A percentile compares a stretch with the other conserved stretches of the same genome.
Conservation (phyloP, 106 monocot species). For the Allium sativum region DNA sequence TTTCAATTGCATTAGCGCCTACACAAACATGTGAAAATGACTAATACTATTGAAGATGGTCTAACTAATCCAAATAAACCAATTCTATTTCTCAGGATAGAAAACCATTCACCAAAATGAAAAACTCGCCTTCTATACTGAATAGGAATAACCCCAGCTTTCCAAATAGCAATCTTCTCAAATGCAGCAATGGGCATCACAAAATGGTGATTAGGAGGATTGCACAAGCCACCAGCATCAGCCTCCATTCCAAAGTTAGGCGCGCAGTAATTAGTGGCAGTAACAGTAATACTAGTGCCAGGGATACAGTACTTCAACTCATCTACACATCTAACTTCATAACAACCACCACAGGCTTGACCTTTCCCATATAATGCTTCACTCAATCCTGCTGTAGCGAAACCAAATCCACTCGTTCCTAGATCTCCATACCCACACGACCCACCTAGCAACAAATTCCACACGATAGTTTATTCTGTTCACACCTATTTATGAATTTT, state of each 20-base stretch:
- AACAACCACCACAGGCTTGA: slow-evolving; percentile 78
- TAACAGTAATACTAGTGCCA: slow-evolving; percentile 78
- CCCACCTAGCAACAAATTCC: slow-evolving; percentile 28
- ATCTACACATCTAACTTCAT: slow-evolving; percentile 83
- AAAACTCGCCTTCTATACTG: slow-evolving; percentile 69
- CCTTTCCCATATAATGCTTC: slow-evolving; percentile 64
- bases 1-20: too few species aligned
- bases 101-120: not conserved
- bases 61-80: too few species aligned
- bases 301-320: slow-evolving; percentile 83
- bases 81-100: too few species aligned
- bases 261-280: slow-evolving; percentile 88
- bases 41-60: too few species aligned
- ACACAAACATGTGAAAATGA: too few species aligned
- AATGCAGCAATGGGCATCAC: slow-evolving; percentile 92
- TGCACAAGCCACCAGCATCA: slow-evolving; percentile 73
- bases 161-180: slow-evolving; percentile 99
- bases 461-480: too few species aligned
- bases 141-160: slow-evolving; percentile 86
- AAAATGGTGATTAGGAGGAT: slow-evolving; percentile 84
- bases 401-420: slow-evolving; percentile 64
- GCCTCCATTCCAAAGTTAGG: slow-evolving; percentile 78
- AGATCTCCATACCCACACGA: slow-evolving; percentile 96
- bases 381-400: slow-evolving; percentile 81
- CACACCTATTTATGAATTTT: not conserved